A percentile compares a stretch with the other conserved stretches of the same genome.
phyloP scores from a whole-genome alignment of 78 protist species.

The Anaeramoeba flamelloides region DNA sequence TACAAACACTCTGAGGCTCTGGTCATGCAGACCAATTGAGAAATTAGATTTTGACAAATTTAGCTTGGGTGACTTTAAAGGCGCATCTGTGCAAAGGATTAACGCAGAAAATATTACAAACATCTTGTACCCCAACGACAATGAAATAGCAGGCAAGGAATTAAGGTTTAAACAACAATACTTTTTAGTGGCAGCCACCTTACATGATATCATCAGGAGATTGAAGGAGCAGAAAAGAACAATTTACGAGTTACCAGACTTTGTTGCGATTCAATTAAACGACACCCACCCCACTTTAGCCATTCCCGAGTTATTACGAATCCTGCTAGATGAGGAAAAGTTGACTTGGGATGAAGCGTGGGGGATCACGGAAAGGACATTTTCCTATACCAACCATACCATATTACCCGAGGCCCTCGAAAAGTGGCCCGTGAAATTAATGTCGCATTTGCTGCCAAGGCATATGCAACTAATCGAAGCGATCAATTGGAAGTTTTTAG shows the following conservation, averaged over 20 bases:
- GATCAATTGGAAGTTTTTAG: too few species aligned
- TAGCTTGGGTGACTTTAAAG: conserved; percentile 65
- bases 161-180: conserved; percentile 84
- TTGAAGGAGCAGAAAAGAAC: conserved; percentile 28
- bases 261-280: conserved; percentile 77
- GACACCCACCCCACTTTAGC: conserved; percentile 91
- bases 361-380: conserved; percentile 14
- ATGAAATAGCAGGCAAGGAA: conserved; percentile 57
- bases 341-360: too few species aligned
- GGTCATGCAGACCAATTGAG: conserved; percentile 55
- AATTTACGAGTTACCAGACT: conserved; percentile 14
- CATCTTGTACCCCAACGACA: conserved; percentile 88
- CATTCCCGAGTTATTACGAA: conserved; percentile 52
- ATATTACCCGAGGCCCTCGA: conserved; percentile 91
- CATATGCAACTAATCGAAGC: too few species aligned
- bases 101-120: conserved; percentile 57
- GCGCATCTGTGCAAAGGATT: conserved; percentile 55
- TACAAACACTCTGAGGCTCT: conserved; percentile 72
- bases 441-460: conserved; percentile 75
- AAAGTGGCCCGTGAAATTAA: conserved; percentile 71
- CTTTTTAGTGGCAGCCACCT: conserved; percentile 73
- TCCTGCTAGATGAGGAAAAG: conserved; percentile 68
- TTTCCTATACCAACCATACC: conserved; percentile 90
- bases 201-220: conserved; percentile 74
- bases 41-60: conserved; percentile 60